Evolutionary conservation across 176 grass and related monocot genomes (phyloP).

Genomic region (Pontederia crassipes): DNA sequence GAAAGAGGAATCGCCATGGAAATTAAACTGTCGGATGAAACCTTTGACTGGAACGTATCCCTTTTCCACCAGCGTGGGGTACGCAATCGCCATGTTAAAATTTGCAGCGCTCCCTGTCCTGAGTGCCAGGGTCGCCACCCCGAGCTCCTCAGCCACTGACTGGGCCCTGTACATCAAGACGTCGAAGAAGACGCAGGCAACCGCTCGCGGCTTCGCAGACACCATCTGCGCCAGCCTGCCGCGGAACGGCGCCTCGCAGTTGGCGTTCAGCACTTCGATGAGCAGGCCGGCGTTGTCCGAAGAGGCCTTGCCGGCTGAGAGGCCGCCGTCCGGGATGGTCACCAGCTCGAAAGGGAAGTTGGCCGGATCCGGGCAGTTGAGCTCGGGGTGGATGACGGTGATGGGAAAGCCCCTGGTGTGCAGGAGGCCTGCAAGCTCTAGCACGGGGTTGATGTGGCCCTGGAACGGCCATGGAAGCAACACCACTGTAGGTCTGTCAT

Average conservation of each 20-base stretch:
- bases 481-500: neutral
- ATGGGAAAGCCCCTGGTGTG: conserved; percentile 6
- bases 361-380: conserved; percentile 8
- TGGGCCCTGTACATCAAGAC: conserved; percentile 18
- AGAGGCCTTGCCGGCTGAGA: neutral
- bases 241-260: no score
- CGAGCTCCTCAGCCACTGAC: conserved; percentile 2
- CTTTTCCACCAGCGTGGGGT: conserved; percentile 9
- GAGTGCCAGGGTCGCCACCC: conserved; percentile 14
- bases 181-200: conserved; percentile 22
- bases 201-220: neutral
- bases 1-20: no score
- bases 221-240: neutral
- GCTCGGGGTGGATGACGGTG: neutral
- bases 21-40: neutral
- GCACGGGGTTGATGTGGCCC: conserved; percentile 25
- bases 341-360: conserved; percentile 17
- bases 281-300: neutral
- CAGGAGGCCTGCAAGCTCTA: conserved; percentile 15
- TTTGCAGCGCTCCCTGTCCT: conserved; percentile 17
- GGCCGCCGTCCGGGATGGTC: neutral
- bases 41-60: conserved; percentile 2
- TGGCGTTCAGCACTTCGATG: conserved; percentile 7
- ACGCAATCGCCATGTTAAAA: neutral
- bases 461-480: conserved; percentile 20